Base-by-base conservation (phyloP, 331 rosid genomes). In the Quercus tomentella region DNA sequence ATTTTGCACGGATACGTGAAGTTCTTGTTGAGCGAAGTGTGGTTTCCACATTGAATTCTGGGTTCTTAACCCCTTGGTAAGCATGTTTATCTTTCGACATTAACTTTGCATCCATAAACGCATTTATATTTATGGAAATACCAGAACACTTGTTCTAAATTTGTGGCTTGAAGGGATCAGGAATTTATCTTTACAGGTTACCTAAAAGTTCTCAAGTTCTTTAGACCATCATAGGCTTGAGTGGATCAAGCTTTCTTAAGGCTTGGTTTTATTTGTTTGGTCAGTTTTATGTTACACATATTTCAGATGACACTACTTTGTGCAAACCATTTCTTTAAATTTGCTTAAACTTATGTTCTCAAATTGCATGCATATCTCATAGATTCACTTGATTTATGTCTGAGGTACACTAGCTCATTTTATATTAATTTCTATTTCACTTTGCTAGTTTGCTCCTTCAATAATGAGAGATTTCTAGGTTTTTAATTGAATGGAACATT, bases 61-160 rank as follows among this genome's bases (percentile, higher is more conserved):
- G 98, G 70, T 94, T 94, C 78, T 88, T 94, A 73, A 91, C 92
- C 30, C 98, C 98, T 51, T 92, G 97, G 98, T 92, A 85, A 85
- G 91, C 75, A 84, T 81, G 70, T 52, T 49, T 80, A 21, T 72
- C 65, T 58, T 74, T 23, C 21, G 16, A 67, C 77, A 57, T 49
- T 56, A 43, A 6, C 45, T 28, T 74, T 23, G 70, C 55, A 28
- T 18, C 28, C 49, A 65, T 33, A 61, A 63, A 25, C 9, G 52
- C 52, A 31, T 67, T 67, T 10, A 67, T n/a, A 67, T 67, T 67
- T 7, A 33, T 6, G n/a, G 72, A 33, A 33, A 20, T 25, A 18
- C 14, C 72, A 67, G 70, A 6, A 30, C 21, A 4, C 23, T 4
- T 31, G 33, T 65, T 16, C 22, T 65, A 8, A 65, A 28, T 60